Evolutionary conservation across 345 rosid species (phyloP), one percentile per base, ranked within the genome.

Genomic region (Euphorbia tirucalli): DNA sequence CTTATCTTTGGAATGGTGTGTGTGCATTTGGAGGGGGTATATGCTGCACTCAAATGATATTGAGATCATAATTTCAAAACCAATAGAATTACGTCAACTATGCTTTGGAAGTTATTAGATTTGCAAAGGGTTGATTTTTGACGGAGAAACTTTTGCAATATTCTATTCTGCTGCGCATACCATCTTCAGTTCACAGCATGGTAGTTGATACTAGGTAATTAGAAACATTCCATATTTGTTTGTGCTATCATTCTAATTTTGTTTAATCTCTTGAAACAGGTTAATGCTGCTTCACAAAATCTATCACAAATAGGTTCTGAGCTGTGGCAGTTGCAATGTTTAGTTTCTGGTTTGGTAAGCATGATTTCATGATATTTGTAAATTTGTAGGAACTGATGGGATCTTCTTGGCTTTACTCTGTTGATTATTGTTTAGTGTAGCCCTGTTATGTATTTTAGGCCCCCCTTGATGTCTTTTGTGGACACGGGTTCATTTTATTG

Each of bases 261-360:
- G 41, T 61, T 52, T 50, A 50, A 13, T 55, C 50, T 71, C 57
- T 62, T 70, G 61, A 68, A 48, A 78, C 91, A 95, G 99, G 91
- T 95, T 58, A 82, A 79, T 74, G 81, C 79, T 70, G 86, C 96
- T 77, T 75, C 81, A 69, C 81, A 76, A 44, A 89, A 85, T 83
- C 82, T 95, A 70, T 73, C 83, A 63, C 84, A 78, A 35, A 86
- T 92, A 66, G 92, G 87, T 64, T 75, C 71, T 82, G 87, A 85
- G 46, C 81, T 95, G 86, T 82, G 77, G 30, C 83, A 83, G 39
- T 77, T 94, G 87, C 93, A 90, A 71, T 52, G 50, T 68, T 66
- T 89, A 79, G 85, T 90, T 71, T 82, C 81, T 72, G 81, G 86
- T 71, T 77, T 89, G 92, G 98, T 92, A 80, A 82, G 96, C 74